Conservation (phyloP, 305 asterid species). For the Withania somnifera region DNA sequence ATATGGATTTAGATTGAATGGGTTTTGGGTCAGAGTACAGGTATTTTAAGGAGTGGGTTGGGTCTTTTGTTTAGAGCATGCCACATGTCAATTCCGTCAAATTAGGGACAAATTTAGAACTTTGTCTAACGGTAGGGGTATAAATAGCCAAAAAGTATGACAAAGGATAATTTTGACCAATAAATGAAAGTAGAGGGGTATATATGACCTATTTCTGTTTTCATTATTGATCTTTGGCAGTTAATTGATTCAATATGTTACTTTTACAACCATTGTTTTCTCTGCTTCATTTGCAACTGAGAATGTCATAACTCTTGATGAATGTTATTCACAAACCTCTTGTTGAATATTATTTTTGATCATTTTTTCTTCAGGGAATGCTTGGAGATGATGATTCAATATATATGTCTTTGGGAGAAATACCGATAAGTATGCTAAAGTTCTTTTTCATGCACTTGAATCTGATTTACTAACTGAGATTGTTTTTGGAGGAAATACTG, state of each 20-base stretch:
- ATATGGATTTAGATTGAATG: too few relatives aligned
- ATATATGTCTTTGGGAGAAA: constrained; percentile 90
- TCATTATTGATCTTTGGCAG: not conserved
- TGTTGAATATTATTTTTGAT: not conserved
- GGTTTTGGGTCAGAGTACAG: too few relatives aligned
- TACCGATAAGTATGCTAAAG: constrained; percentile 68
- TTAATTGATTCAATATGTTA: not conserved
- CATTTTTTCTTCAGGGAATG: constrained; percentile 18
- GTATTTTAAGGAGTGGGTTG: too few relatives aligned
- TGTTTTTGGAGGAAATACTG: not conserved
- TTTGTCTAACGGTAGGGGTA: not conserved
- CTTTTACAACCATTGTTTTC: not conserved
- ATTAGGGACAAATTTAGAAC: not conserved
- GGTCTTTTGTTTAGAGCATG: not conserved
- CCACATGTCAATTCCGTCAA: not conserved
- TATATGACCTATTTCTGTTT: not conserved
- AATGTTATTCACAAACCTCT: not conserved
- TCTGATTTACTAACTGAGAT: not conserved
- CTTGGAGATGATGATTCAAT: constrained; percentile 91
- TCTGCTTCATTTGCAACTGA: not conserved
- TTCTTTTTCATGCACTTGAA: constrained; percentile 6
- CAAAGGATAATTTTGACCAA: too few relatives aligned
- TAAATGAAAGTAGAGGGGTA: too few relatives aligned
- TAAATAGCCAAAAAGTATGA: too few relatives aligned
- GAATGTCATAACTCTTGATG: not conserved